Evolutionary conservation across 164 flowering plant species (phyloP).

Genomic region (Vitis labrusca): DNA sequence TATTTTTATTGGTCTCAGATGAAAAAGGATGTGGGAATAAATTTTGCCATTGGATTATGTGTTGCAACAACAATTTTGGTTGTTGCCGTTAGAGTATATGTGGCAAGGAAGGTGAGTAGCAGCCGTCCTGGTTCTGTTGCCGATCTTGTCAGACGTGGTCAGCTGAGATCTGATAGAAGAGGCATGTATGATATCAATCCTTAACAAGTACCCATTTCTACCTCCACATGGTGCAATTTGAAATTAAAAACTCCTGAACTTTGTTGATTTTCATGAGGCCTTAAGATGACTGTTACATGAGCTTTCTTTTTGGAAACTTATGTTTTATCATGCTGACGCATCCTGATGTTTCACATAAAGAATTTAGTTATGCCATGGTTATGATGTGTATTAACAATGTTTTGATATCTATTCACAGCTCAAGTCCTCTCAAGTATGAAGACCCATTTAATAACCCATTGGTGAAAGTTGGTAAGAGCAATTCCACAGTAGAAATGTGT

Average conservation of each 20-base stretch:
- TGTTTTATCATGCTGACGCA: not conserved
- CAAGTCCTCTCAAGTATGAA: constrained; percentile 81
- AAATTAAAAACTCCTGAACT: not conserved
- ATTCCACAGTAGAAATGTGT: constrained; percentile 86
- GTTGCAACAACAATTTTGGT: constrained; percentile 45
- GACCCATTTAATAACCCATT: constrained; percentile 96
- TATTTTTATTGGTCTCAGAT: constrained; percentile 36
- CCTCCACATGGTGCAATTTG: not conserved
- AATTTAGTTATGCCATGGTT: not conserved
- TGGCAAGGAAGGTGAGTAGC: constrained; percentile 42
- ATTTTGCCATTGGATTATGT: constrained; percentile 47
- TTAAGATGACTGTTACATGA: not conserved
- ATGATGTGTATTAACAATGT: no score
- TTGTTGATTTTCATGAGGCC: no score
- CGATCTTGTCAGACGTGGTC: constrained; percentile 96
- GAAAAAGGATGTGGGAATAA: constrained; percentile 30
- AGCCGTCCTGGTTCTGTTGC: constrained; percentile 80
- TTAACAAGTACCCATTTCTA: not conserved
- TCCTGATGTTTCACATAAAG: not conserved
- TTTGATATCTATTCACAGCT: constrained; percentile 39
- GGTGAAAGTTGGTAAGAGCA: constrained; percentile 72
- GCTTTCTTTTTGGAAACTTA: no score
- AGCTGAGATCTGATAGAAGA: constrained; percentile 95
- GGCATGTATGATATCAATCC: constrained; percentile 85
- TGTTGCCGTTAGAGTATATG: constrained; percentile 45